A percentile compares a stretch with the other conserved stretches of the same genome.
Evolutionary conservation across 805 yeast species (phyloP).

Genomic region (Saccharomycopsis malanga): DNA sequence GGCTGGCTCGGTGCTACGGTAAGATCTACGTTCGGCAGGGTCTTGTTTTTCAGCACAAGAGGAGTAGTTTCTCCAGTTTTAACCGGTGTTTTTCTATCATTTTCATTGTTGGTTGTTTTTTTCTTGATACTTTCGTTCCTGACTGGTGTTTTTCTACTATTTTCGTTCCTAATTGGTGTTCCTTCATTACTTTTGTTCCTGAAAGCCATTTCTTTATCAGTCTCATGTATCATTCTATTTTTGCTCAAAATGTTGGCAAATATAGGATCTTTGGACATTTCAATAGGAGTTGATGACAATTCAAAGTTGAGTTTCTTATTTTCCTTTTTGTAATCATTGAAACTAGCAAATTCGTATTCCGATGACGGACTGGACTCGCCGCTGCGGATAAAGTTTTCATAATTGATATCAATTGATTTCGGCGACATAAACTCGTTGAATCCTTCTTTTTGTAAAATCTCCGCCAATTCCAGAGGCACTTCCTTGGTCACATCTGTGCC

Average conservation of each 20-base stretch:
- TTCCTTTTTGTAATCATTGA: slow-evolving; percentile 6
- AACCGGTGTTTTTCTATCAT: too few species aligned
- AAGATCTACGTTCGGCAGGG: too few species aligned
- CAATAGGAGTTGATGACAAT: slow-evolving; percentile 19
- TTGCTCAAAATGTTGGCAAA: slow-evolving; percentile 18
- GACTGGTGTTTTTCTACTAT: background rate
- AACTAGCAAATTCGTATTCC: slow-evolving; percentile 14
- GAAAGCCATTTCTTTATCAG: slow-evolving; percentile 1
- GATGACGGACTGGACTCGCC: slow-evolving; percentile 12
- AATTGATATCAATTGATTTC: slow-evolving; percentile 11
- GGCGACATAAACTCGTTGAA: slow-evolving; percentile 9
- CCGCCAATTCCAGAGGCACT: slow-evolving; percentile 10
- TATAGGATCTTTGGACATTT: slow-evolving; percentile 21
- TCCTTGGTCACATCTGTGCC: slow-evolving; percentile 1
- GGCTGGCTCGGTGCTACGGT: background rate
- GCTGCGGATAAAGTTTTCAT: slow-evolving; percentile 13
- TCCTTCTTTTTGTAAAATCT: slow-evolving; percentile 14
- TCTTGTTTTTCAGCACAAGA: too few species aligned
- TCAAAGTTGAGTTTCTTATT: slow-evolving; percentile 11
- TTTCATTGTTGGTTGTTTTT: slow-evolving; percentile 8
- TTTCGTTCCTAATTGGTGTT: slow-evolving; percentile 6
- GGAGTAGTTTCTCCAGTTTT: background rate
- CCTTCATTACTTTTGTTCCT: background rate
- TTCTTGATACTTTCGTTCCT: slow-evolving; percentile 1
- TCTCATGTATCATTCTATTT: background rate